phyloP scores from a whole-genome alignment of 805 yeast species.

The Cyberlindnera americana region DNA sequence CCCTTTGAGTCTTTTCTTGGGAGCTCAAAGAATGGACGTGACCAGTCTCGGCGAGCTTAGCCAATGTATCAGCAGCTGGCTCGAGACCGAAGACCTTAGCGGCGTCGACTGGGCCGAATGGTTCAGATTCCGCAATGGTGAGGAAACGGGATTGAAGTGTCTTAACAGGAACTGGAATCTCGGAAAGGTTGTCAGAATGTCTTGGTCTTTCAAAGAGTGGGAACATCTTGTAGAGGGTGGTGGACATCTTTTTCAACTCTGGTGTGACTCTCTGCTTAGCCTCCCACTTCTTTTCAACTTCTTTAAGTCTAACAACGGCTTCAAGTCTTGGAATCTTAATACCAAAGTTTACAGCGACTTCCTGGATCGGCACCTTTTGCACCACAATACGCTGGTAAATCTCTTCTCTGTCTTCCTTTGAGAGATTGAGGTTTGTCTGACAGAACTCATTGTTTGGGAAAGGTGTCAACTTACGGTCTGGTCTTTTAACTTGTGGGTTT shows the following conservation, averaged over 20 bases:
- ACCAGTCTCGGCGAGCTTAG: constrained; percentile 58
- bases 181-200: constrained; percentile 76
- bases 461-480: constrained; percentile 51
- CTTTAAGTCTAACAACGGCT: constrained; percentile 71
- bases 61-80: constrained; percentile 81
- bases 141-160: constrained; percentile 78
- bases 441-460: constrained; percentile 76
- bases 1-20: constrained; percentile 27
- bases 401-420: constrained; percentile 53
- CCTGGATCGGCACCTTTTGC: constrained; percentile 58
- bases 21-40: constrained; percentile 41
- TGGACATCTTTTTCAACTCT: constrained; percentile 58
- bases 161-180: constrained; percentile 85
- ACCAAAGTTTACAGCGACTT: constrained; percentile 74
- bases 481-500: constrained; percentile 7
- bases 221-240: constrained; percentile 72
- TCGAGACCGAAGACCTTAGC: constrained; percentile 78
- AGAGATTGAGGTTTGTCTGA: constrained; percentile 58
- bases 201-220: constrained; percentile 56
- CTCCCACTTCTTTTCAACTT: constrained; percentile 61
- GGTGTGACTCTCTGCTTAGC: constrained; percentile 46
- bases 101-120: constrained; percentile 94
- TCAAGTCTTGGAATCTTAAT: constrained; percentile 83
- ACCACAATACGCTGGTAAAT: constrained; percentile 55
- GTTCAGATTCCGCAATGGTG: constrained; percentile 90